Percentiles rank a stretch among this genome's conserved stretches.
These are phyloP conservation scores for Backusella sp. DNA, from an alignment of 192 early-diverging fungal species.

Conservation along the genomic window DNA sequence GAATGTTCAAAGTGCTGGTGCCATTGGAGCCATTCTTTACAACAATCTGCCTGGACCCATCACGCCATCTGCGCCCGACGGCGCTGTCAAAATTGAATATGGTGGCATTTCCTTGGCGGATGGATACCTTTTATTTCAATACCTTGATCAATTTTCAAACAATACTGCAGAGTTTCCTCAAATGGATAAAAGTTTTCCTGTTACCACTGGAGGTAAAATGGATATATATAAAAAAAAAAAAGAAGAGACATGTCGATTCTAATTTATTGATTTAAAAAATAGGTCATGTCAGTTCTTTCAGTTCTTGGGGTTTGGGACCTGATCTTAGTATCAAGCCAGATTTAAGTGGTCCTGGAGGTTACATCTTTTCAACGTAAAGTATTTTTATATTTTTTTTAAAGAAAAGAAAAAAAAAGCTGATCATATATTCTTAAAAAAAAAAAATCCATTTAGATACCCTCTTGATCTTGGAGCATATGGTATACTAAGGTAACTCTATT, in stretches of 20 bases:
- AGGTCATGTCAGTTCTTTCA: constrained; percentile 57
- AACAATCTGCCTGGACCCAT: constrained; percentile 41
- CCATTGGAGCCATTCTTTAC: constrained; percentile 46
- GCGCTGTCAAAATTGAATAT: constrained; percentile 38
- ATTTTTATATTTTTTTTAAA: not conserved
- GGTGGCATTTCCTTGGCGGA: constrained; percentile 40
- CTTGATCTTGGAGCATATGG: constrained; percentile 27
- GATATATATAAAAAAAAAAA: not conserved
- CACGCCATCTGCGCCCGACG: constrained; percentile 14
- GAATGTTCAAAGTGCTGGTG: constrained; percentile 47
- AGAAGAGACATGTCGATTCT: not conserved
- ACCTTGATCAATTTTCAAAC: not conserved
- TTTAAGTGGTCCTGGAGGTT: constrained; percentile 64
- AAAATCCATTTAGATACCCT: constrained; percentile 23
- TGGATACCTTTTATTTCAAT: constrained; percentile 30
- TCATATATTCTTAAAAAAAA: not conserved
- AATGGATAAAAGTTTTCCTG: constrained; percentile 28
- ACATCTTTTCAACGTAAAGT: constrained; percentile 65
- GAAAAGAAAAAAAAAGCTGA: not conserved
- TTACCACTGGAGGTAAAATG: constrained; percentile 27
- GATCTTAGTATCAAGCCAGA: constrained; percentile 61
- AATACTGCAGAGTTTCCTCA: constrained; percentile 29
- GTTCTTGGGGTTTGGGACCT: constrained; percentile 65
- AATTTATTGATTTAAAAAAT: not conserved
- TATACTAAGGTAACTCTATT: constrained; percentile 5